Conservation (phyloP, 192 early-diverging fungal species). For the Cetraspora pellucida region DNA sequence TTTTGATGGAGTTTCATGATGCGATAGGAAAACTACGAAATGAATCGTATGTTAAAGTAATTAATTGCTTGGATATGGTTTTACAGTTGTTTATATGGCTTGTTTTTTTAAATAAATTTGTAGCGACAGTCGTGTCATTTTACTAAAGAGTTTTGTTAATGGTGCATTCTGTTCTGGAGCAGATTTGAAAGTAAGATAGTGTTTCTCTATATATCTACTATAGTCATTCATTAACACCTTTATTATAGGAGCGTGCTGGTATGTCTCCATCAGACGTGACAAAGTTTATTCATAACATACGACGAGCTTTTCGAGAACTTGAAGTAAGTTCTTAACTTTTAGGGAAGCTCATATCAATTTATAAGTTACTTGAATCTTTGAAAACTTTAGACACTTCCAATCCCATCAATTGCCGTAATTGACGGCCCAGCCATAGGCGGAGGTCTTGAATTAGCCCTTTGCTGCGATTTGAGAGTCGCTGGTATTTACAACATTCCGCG, state of each 20-base stretch:
- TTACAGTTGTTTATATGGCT: background rate
- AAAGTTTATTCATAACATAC: conserved; percentile 78
- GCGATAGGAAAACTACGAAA: conserved; percentile 67
- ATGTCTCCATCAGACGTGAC: conserved; percentile 80
- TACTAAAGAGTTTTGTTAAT: conserved; percentile 76
- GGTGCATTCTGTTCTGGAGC: conserved; percentile 94
- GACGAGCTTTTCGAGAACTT: conserved; percentile 77
- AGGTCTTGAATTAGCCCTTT: conserved; percentile 88
- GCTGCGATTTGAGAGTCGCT: conserved; percentile 86
- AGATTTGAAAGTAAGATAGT: conserved; percentile 76
- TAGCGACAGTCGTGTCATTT: conserved; percentile 73
- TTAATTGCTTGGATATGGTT: background rate
- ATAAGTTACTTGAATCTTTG: background rate
- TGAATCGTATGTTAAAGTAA: conserved; percentile 52
- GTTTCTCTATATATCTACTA: background rate
- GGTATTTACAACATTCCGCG: conserved; percentile 51
- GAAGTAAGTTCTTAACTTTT: conserved; percentile 52
- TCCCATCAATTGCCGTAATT: conserved; percentile 92
- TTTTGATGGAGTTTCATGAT: conserved; percentile 71
- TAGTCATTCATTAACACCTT: background rate
- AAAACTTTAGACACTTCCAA: conserved; percentile 66
- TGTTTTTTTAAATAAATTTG: conserved; percentile 6
- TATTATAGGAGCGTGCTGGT: conserved; percentile 69
- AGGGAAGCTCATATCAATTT: no score
- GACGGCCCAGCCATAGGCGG: conserved; percentile 95